These are phyloP conservation scores for Alternaria dauci DNA, from an alignment of 2,329 filamentous ascomycete genomes.

Conservation along the genomic window DNA sequence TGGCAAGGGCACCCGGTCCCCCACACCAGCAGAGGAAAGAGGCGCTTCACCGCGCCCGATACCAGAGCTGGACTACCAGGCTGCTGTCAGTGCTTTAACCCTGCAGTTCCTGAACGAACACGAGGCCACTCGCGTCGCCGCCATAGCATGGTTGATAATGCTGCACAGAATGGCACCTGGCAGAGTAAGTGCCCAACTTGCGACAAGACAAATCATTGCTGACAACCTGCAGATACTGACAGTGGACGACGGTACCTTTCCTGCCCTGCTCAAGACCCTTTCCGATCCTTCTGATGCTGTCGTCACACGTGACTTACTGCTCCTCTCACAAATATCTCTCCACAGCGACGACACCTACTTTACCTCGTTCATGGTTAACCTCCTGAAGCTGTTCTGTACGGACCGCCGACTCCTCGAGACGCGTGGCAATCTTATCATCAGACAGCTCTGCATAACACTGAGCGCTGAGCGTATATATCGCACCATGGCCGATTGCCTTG, in stretches of 20 bases:
- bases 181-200: constrained; percentile 66
- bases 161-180: constrained; percentile 92
- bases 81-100: constrained; percentile 91
- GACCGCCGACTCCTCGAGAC: constrained; percentile 91
- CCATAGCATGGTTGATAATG: constrained; percentile 97
- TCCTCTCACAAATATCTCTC: constrained; percentile 93
- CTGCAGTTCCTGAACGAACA: constrained; percentile 95
- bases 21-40: constrained; percentile 56
- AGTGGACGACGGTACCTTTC: constrained; percentile 97
- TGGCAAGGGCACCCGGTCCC: constrained; percentile 45
- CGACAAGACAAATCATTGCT: not conserved
- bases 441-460: constrained; percentile 90
- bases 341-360: constrained; percentile 99
- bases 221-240: constrained; percentile 65
- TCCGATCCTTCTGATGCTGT: constrained; percentile 96
- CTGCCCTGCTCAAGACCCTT: constrained; percentile 91
- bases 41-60: constrained; percentile 54
- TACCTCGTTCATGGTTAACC: constrained; percentile 96
- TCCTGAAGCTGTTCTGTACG: constrained; percentile 93
- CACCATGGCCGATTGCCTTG: constrained; percentile 93
- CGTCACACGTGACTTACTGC: constrained; percentile 90
- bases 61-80: constrained; percentile 90
- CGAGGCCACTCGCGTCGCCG: constrained; percentile 92
- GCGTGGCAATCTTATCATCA: constrained; percentile 93
- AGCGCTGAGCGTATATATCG: constrained; percentile 96